Evolutionary conservation across 371 early-diverging fungal genomes (phyloP), one percentile per base, ranked within the genome.

Genomic region (Mucor plumbeus): DNA sequence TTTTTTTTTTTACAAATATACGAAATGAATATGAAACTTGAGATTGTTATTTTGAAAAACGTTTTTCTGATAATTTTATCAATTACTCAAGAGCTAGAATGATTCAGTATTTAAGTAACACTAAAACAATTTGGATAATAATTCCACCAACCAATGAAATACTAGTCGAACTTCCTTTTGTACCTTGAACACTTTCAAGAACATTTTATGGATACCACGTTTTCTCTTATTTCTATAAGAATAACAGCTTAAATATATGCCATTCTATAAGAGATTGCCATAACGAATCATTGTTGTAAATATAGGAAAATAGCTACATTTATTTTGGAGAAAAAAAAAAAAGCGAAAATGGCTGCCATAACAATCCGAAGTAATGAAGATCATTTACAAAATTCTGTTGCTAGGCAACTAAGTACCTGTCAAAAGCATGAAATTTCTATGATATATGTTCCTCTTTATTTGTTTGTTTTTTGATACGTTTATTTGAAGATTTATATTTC

Each of bases 61-160:
- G 26, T 26, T 26, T 26, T 26, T 26, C 26, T 26, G 26, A 26
- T 26, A 26, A 26, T 1, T 26, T 26, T 26, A 26, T 26, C 26
- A 26, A 26, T 26, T 26, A 26, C 1, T 1, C 26, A 26, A 26
- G 26, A 26, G 26, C 26, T 26, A 3, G 3, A 26, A 26, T 26
- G 26, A 3, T 26, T 26, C 26, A 26, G 3, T 26, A 26, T 26
- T 26, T 3, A 38, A 38, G 53, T 53, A 53, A 53, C 53, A 53
- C 53, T 31, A 53, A 10, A 14, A 53, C 26, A 53, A 53, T 53
- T 13, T 53, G 53, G 53, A 13, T 53, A 53, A 53, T 53, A 31
- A 31, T 53, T 53, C 53, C 31, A 53, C 53, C 53, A 13, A 11
- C 53, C 53, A 53, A 53, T 53, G 11, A 53, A 5, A 26, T 53